Evolutionary conservation across 306 rosid genomes (phyloP), one percentile per base, ranked within the genome.

Genomic region (Biancaea sappan): DNA sequence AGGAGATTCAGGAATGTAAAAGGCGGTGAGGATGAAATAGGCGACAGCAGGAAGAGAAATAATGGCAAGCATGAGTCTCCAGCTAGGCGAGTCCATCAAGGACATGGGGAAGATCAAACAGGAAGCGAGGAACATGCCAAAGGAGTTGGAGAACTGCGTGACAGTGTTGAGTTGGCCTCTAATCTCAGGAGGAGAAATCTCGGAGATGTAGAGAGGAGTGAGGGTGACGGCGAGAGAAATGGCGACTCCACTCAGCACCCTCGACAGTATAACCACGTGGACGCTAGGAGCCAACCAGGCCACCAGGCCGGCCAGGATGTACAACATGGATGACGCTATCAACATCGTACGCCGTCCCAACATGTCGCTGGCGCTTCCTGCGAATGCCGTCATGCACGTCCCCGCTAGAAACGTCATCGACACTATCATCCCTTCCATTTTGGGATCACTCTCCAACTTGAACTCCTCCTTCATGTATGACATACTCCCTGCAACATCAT

Each of bases 111-210:
- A 95, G 8, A 95, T 96, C 95, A 88, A 76, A 34, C 90, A 79
- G 62, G 90, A 95, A 0, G 98, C 91, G 74, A 92, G 0, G 61
- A 95, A 95, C 99, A 95, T 95, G 59, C 99, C 99, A 2, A 37
- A 80, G 2, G 96, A 90, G 24, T 90, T 86, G 2, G 92, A 75
- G 72, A 95, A 89, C 79, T 88, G 97, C 0, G 99, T 89, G 1
- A 90, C 83, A 22, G 99, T 95, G 63, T 86, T 95, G 22, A 95
- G 77, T 10, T 72, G 69, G 26, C 99, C 99, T 69, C 98, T 87
- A 14, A 95, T 95, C 72, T 92, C 97, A 13, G 99, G 91, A 1
- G 99, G 99, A 19, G 99, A 90, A 1, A 92, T 95, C 96, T 95
- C 98, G 3, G 99, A 95, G 58, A 95, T 95, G 75, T 95, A 95